Evolutionary conservation across 2,329 filamentous ascomycete genomes (phyloP).

Genomic region (Talaromyces albobiverticillius): DNA sequence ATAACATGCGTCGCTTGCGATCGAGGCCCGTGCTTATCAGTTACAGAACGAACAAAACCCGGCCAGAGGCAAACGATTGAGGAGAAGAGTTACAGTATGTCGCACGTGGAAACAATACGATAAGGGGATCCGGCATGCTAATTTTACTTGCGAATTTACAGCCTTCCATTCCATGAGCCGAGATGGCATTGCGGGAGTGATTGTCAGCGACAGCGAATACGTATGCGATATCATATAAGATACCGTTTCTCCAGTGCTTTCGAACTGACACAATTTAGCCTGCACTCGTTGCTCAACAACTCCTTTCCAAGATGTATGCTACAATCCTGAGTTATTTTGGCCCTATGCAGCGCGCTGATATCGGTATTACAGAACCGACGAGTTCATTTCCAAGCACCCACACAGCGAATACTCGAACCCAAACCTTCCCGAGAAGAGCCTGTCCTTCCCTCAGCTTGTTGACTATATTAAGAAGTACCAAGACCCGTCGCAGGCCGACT

Average conservation of each 20-base stretch:
- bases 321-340: neutral
- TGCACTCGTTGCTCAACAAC: conserved; percentile 65
- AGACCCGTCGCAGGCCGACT: conserved; percentile 84
- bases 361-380: conserved; percentile 62
- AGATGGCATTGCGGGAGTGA: conserved; percentile 71
- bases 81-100: conserved; percentile 33
- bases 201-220: conserved; percentile 74
- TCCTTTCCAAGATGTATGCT: conserved; percentile 65
- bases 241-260: neutral
- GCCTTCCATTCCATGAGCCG: conserved; percentile 72
- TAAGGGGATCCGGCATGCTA: neutral
- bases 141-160: neutral
- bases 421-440: conserved; percentile 45
- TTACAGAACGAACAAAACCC: conserved; percentile 67
- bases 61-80: conserved; percentile 83
- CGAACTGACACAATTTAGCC: conserved; percentile 7
- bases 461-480: conserved; percentile 78
- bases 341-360: neutral
- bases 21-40: conserved; percentile 1
- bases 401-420: conserved; percentile 62
- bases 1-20: neutral
- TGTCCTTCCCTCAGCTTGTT: conserved; percentile 70
- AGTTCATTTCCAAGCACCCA: conserved; percentile 77
- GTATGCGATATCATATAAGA: neutral
- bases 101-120: conserved; percentile 15